phyloP scores from a whole-genome alignment of 805 yeast genomes.

The Yarrowia sp. region DNA sequence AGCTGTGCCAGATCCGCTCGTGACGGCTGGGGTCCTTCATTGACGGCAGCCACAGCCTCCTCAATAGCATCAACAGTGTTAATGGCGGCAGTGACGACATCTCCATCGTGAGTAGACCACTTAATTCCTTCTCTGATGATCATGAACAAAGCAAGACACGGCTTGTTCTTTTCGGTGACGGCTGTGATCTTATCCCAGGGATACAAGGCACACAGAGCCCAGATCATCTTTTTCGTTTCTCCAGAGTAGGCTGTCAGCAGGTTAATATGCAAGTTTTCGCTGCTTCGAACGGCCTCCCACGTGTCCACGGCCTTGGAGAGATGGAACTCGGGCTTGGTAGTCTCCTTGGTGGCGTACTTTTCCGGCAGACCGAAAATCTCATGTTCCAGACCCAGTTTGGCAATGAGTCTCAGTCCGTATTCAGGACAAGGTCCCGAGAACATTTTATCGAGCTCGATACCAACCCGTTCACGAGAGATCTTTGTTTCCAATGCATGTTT shows the following conservation, averaged over 20 bases:
- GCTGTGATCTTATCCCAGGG: constrained; percentile 47
- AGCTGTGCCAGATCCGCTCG: constrained; percentile 56
- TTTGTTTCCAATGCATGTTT: constrained; percentile 60
- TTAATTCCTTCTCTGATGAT: constrained; percentile 69
- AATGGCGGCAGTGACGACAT: constrained; percentile 45
- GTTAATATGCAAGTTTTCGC: constrained; percentile 13
- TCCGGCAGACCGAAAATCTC: constrained; percentile 51
- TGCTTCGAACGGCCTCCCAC: constrained; percentile 27
- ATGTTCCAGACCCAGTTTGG: constrained; percentile 52
- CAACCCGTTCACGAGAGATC: constrained; percentile 86
- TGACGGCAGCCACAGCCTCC: constrained; percentile 33
- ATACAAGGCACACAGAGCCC: constrained; percentile 29
- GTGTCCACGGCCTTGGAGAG: constrained; percentile 16
- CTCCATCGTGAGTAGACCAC: constrained; percentile 55
- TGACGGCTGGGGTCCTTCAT: constrained; percentile 31
- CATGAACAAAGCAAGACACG: constrained; percentile 44
- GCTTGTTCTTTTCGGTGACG: constrained; percentile 41
- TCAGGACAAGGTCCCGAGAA: constrained; percentile 60
- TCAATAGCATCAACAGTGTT: constrained; percentile 39
- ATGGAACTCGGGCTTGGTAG: constrained; percentile 3
- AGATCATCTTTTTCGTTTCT: not conserved
- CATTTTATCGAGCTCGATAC: constrained; percentile 77
- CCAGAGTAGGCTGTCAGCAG: not conserved
- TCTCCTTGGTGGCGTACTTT: constrained; percentile 28
- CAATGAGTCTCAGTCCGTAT: constrained; percentile 60